Percentiles rank a stretch among this genome's conserved stretches.
phyloP scores from a whole-genome alignment of 1,284 basidiomycete genomes.

The Marasmius tenuissimus region DNA sequence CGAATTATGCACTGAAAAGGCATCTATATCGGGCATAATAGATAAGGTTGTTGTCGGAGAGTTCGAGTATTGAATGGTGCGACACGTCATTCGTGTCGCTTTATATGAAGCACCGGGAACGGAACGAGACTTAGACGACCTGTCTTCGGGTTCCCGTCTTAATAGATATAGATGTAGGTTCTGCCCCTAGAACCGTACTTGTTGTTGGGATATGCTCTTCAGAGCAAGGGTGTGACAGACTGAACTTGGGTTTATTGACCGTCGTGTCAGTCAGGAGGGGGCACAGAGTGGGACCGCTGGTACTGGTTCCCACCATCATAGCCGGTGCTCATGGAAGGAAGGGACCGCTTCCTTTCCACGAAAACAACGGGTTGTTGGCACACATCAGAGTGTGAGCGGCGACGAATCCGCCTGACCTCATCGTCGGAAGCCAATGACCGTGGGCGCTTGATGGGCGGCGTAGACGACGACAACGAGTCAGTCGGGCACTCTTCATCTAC shows the following conservation, averaged over 20 bases:
- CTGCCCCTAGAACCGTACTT: not conserved
- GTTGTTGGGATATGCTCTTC: not conserved
- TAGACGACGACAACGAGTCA: constrained; percentile 1
- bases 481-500: constrained; percentile 1
- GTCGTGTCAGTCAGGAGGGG: not conserved
- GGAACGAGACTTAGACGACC: not conserved
- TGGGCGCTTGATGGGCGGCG: constrained; percentile 14
- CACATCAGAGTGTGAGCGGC: constrained; percentile 4
- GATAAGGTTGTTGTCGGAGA: not conserved
- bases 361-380: not conserved
- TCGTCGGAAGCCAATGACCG: constrained; percentile 16
- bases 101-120: not conserved
- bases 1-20: not conserved
- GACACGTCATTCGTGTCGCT: not conserved
- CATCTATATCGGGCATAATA: not conserved
- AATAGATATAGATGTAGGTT: not conserved
- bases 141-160: not conserved
- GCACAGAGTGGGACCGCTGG: not conserved
- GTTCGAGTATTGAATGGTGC: not conserved
- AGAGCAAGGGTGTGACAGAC: not conserved
- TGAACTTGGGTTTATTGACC: not conserved
- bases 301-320: not conserved
- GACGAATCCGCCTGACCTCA: constrained; percentile 9
- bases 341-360: not conserved
- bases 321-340: not conserved